Evolutionary conservation across 1,284 basidiomycete species (phyloP).

Genomic region (Microbotryum silenes-acaulis): DNA sequence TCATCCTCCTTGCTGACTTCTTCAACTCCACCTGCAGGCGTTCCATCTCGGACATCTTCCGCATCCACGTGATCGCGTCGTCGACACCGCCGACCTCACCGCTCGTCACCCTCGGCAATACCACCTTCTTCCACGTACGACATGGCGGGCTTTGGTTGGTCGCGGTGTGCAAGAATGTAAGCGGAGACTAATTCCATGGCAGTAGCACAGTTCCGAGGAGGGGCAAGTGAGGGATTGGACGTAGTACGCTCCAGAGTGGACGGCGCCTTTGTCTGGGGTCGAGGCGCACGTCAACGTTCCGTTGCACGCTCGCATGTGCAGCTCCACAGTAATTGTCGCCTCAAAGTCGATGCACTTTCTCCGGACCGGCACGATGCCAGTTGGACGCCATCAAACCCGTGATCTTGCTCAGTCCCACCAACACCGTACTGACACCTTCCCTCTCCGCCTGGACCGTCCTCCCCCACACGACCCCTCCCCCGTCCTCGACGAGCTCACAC

Average conservation of each 20-base stretch:
- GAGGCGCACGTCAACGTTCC: background rate
- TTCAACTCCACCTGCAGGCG: conserved; percentile 51
- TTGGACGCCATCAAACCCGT: too few relatives aligned
- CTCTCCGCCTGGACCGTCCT: too few relatives aligned
- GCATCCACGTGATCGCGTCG: conserved; percentile 93
- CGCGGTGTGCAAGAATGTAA: conserved; percentile 53
- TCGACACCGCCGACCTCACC: conserved; percentile 67
- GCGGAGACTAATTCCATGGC: conserved; percentile 34
- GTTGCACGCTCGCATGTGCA: too few relatives aligned
- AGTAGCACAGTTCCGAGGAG: background rate
- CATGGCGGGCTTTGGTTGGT: conserved; percentile 43
- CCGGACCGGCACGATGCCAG: too few relatives aligned
- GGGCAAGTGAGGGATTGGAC: background rate
- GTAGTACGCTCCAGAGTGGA: too few relatives aligned
- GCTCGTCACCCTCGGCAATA: conserved; percentile 97
- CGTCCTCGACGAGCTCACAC: conserved; percentile 46
- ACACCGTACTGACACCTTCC: too few relatives aligned
- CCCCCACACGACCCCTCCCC: too few relatives aligned
- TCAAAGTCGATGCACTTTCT: too few relatives aligned
- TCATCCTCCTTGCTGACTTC: background rate
- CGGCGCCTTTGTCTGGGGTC: too few relatives aligned
- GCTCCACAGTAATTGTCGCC: too few relatives aligned
- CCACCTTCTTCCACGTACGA: conserved; percentile 52
- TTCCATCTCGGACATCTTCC: conserved; percentile 93
- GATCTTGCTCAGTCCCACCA: too few relatives aligned